Percentiles rank a stretch among this genome's conserved stretches.
phyloP scores from a whole-genome alignment of 2,329 filamentous ascomycete genomes.

The Colletotrichum karsti region DNA sequence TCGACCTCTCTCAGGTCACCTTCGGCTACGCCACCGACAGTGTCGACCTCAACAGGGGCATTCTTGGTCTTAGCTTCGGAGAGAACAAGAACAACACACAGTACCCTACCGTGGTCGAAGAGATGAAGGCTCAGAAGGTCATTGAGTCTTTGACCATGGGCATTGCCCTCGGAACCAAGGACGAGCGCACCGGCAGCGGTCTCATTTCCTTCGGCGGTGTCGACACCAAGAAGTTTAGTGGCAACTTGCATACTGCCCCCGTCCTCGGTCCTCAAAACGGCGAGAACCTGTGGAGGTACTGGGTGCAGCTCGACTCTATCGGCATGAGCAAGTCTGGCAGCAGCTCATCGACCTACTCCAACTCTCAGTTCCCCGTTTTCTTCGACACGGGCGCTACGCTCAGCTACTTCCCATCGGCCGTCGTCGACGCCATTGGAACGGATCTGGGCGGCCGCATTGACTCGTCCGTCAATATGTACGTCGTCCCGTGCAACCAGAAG shows the following conservation, averaged over 20 bases:
- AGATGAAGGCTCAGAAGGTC: conserved; percentile 36
- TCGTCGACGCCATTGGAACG: conserved; percentile 56
- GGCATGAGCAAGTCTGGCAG: conserved; percentile 41
- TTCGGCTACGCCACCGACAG: conserved; percentile 40
- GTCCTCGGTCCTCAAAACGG: conserved; percentile 37
- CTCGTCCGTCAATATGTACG: conserved; percentile 49
- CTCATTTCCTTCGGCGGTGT: conserved; percentile 53
- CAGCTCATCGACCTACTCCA: conserved; percentile 28
- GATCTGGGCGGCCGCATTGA: conserved; percentile 55
- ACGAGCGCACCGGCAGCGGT: conserved; percentile 35
- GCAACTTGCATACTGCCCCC: conserved; percentile 39
- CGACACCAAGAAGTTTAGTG: conserved; percentile 54
- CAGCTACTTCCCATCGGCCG: conserved; percentile 68
- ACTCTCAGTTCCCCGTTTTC: conserved; percentile 54
- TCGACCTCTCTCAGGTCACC: conserved; percentile 34
- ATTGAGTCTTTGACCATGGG: conserved; percentile 40
- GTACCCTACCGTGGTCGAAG: conserved; percentile 40
- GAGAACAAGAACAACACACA: conserved; percentile 34
- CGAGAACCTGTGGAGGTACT: conserved; percentile 46
- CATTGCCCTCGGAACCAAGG: conserved; percentile 41
- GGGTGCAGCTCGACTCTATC: conserved; percentile 49
- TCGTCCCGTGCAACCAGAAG: conserved; percentile 55
- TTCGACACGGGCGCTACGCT: conserved; percentile 75
- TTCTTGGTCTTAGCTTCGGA: conserved; percentile 42
- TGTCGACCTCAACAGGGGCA: conserved; percentile 38